phyloP scores from a whole-genome alignment of 2,329 filamentous ascomycete genomes.

The Stromatinia cepivora region DNA sequence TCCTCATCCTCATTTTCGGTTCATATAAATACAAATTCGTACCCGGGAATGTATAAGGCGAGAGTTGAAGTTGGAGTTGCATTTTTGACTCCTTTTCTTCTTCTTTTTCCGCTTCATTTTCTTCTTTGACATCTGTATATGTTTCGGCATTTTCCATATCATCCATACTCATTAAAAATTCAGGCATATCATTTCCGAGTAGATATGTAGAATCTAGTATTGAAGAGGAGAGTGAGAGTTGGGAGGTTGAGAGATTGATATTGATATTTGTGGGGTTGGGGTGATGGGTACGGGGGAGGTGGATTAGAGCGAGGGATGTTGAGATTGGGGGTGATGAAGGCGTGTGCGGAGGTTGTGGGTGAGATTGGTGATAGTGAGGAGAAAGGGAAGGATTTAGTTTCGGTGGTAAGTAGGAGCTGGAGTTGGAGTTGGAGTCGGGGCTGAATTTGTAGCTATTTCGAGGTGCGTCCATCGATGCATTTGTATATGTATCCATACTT shows the following conservation, averaged over 20 bases:
- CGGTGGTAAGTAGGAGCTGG: not conserved
- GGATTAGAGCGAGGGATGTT: not conserved
- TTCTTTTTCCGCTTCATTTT: not conserved
- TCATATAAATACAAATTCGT: not conserved
- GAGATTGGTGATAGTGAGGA: not conserved
- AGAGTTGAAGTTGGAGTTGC: not conserved
- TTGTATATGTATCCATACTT: not conserved
- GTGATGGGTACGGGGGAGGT: not conserved
- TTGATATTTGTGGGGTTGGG: not conserved
- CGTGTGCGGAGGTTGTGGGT: not conserved
- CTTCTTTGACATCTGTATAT: not conserved
- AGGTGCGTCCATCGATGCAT: not conserved
- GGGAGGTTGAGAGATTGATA: not conserved
- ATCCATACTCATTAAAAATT: not conserved
- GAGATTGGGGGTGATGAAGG: not conserved
- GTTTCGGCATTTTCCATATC: not conserved
- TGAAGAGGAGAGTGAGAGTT: not conserved
- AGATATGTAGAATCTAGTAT: not conserved
- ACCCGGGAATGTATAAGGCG: not conserved
- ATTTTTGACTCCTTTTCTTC: not conserved
- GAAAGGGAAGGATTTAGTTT: not conserved
- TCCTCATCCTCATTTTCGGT: conserved; percentile 36
- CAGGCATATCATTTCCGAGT: not conserved
- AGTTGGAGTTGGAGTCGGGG: not conserved
- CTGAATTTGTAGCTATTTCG: not conserved